Evolutionary conservation across 2,329 filamentous ascomycete species (phyloP).

Genomic region (Trichoderma sp.): DNA sequence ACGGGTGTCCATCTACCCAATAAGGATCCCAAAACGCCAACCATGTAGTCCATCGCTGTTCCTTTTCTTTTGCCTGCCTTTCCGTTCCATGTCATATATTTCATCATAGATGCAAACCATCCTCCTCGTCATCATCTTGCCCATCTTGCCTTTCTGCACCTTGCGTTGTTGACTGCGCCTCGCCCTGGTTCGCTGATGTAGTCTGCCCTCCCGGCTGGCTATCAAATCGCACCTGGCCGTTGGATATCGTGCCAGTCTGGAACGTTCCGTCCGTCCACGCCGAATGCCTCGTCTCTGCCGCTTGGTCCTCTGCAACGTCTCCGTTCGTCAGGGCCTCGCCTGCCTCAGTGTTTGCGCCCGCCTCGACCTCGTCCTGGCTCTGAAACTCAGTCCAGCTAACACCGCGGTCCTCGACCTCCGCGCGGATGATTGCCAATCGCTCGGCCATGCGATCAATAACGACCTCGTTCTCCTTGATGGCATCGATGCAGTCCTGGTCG

Average conservation of each 20-base stretch:
- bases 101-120: constrained; percentile 62
- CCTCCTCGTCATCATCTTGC: constrained; percentile 49
- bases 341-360: constrained; percentile 28
- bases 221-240: constrained; percentile 52
- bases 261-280: constrained; percentile 67
- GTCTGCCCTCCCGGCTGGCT: constrained; percentile 24
- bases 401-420: constrained; percentile 63
- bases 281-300: constrained; percentile 32
- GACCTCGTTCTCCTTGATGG: constrained; percentile 69
- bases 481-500: constrained; percentile 72
- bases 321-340: constrained; percentile 9
- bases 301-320: not conserved
- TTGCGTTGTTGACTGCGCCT: constrained; percentile 59
- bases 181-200: constrained; percentile 53
- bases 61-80: not conserved
- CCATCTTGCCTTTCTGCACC: constrained; percentile 57
- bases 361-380: constrained; percentile 44
- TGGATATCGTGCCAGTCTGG: constrained; percentile 58
- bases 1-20: not conserved
- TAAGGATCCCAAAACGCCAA: constrained; percentile 30
- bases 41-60: constrained; percentile 14
- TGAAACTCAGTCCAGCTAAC: constrained; percentile 59
- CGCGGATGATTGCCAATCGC: constrained; percentile 63
- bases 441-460: constrained; percentile 70
- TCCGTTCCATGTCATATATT: not conserved